Evolutionary conservation across 176 grass and related monocot genomes (phyloP), one percentile per base, ranked within the genome.

Genomic region (Bromus sterilis): DNA sequence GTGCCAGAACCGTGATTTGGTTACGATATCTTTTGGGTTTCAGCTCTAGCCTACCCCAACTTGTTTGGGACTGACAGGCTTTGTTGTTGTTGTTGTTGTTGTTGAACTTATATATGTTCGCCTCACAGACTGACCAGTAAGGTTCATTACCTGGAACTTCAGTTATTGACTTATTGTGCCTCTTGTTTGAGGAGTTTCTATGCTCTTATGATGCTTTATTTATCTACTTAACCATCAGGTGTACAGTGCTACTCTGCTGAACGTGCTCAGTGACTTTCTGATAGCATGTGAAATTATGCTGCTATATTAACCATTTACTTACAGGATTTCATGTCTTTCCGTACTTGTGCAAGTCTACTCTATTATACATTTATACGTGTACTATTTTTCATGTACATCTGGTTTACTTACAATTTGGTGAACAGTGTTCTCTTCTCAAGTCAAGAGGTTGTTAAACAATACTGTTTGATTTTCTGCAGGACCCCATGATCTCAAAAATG

Each of bases 401-500:
- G 43, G 48, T 43, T 60, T 78, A 35, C n/a, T 60, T 48, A 48
- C 4, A 13, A 60, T 71, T 28, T 29, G 3, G 34, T 56, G 58
- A 77, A 35, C 12, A 81, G 13, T 7, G 33, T 42, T 21, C 20
- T 81, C n/a, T 86, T 48, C 31, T 39, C 66, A 65, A 53, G 30
- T 68, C 9, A 75, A 78, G 6, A 71, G 14, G 73, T 66, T 66
- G 16, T 60, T 79, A 28, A 28, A 80, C 7, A n/a, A 35, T 20
- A 53, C 40, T 34, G 67, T 23, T 61, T 72, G 60, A 71, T 90
- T 18, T 75, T 58, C 59, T 92, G 44, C 82, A 98, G 95, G 95
- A 98, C 56, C 95, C 95, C 60, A 93, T 94, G 92, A 90, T 98
- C 44, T 94, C 95, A 16, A 98, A 94, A 94, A 98, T 98, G 92